Conservation (phyloP, 2,329 filamentous ascomycete species). For the Dactylellina drechsleri region DNA sequence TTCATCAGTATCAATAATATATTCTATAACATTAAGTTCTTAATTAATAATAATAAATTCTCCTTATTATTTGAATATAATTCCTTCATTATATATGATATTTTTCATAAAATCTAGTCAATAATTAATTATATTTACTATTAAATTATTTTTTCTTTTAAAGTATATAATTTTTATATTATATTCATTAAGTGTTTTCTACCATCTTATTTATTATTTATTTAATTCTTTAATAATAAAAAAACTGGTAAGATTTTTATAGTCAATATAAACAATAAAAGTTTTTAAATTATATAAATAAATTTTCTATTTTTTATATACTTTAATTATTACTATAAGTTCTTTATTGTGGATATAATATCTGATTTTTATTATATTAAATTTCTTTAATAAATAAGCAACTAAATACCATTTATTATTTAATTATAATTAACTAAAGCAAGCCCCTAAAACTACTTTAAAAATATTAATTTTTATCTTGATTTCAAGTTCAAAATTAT, state of each 20-base stretch:
- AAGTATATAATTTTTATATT: too few species aligned
- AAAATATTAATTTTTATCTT: slow-evolving; percentile 27
- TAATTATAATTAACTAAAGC: slow-evolving; percentile 23
- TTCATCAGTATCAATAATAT: too few species aligned
- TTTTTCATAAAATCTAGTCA: slow-evolving; percentile 9
- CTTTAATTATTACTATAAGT: too few species aligned
- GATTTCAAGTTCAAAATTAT: slow-evolving; percentile 4
- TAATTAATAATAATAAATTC: slow-evolving; percentile 1
- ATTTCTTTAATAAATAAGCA: too few species aligned
- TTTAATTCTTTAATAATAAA: background rate
- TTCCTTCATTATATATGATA: slow-evolving; percentile 19
- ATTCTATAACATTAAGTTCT: too few species aligned
- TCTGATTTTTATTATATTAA: too few species aligned
- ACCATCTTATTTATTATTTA: background rate
- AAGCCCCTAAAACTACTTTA: too few species aligned
- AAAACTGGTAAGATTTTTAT: slow-evolving; percentile 21
- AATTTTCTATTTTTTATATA: too few species aligned
- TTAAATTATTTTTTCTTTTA: background rate
- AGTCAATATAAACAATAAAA: slow-evolving; percentile 25
- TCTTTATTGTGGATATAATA: too few species aligned
- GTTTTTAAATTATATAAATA: slow-evolving; percentile 15
- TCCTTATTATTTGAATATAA: slow-evolving; percentile 24
- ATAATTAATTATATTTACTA: slow-evolving; percentile 26
- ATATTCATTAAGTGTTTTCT: too few species aligned
- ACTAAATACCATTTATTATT: slow-evolving; percentile 14